A percentile compares a stretch with the other conserved stretches of the same genome.
Conservation (phyloP, 2,329 filamentous ascomycete species). For the Trichoderma hamatum region DNA sequence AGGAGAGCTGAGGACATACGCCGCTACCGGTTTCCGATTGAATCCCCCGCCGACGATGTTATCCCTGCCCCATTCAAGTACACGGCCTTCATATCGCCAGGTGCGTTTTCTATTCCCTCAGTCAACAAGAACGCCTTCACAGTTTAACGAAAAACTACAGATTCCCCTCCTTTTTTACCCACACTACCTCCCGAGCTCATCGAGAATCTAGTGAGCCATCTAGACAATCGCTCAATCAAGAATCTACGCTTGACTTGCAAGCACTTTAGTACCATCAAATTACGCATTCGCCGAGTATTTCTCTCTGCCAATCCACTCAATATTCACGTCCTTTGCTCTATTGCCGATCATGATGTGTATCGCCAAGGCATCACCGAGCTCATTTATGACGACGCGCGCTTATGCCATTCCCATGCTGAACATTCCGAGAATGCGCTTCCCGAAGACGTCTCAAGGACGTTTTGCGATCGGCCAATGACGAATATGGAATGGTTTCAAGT, state of each 20-base stretch:
- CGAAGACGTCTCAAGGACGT: no score
- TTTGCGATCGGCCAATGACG: neutral
- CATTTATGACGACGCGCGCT: constrained; percentile 32
- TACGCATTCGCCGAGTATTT: neutral
- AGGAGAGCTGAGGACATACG: neutral
- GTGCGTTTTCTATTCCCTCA: neutral
- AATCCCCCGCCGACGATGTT: neutral
- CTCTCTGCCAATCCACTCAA: neutral
- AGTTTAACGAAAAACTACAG: neutral
- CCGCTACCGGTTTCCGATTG: neutral
- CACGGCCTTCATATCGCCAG: neutral
- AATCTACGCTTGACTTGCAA: neutral
- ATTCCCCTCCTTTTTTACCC: neutral
- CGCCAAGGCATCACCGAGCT: constrained; percentile 27
- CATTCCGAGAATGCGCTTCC: no score
- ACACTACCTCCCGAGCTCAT: neutral
- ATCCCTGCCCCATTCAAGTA: neutral
- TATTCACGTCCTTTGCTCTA: constrained; percentile 27
- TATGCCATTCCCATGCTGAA: neutral
- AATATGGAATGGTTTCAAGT: neutral
- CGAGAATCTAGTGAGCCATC: neutral
- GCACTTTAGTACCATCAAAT: neutral
- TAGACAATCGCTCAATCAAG: neutral
- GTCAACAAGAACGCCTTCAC: no score
- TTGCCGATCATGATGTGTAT: constrained; percentile 29